Base-by-base conservation (phyloP, 768 basidiomycete genomes). In the Lanmaoa rubissima region DNA sequence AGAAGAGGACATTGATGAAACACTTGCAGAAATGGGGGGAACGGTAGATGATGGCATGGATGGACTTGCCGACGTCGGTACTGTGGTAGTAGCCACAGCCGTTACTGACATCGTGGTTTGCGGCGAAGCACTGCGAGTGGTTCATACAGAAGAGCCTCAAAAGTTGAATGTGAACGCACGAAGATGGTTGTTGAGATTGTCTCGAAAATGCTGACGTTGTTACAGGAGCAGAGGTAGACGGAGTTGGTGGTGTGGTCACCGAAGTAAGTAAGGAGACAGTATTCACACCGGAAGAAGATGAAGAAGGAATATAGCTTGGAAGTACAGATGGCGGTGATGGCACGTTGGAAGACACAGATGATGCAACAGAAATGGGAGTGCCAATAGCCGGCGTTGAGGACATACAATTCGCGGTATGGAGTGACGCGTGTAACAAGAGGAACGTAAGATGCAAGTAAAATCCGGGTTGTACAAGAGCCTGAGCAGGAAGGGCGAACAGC, bases 181-280 rank as follows among this genome's bases (percentile, higher is more conserved):
- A 57, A 44, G 62, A 59, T 46, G 57, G 34, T 34, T 53, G 51
- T 26, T 53, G 52, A 40, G 65, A 49, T 31, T 61, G 57, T 41
- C 52, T 12, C 31, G 58, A 59, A 44, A 38, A 53, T 44, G 60
- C 40, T 14, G 60, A 57, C 13, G 47, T 57, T 43, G 60, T 43
- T 32, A 58, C 49, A 47, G 66, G 35, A 56, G 48, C 43, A 46
- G 59, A 50, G 31, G 46, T 47, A 24, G 62, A 57, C 32, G 32
- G n/a, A n/a, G 47, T 43, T 4, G 68, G 48, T 21, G 67, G 51
- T 24, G 63, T 48, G 35, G 65, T 46, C 32, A 68, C 66, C 48
- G 71, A 56, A 19, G 69, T 56, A 40, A 65, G 59, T 38, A 63
- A 57, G 17, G 70, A 63, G 26, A 66, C 53, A 19, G 60, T 55